A percentile compares a stretch with the other conserved stretches of the same genome.
These are phyloP conservation scores for Coleophoma crateriformis DNA, from an alignment of 2,329 filamentous ascomycete genomes.

Conservation along the genomic window DNA sequence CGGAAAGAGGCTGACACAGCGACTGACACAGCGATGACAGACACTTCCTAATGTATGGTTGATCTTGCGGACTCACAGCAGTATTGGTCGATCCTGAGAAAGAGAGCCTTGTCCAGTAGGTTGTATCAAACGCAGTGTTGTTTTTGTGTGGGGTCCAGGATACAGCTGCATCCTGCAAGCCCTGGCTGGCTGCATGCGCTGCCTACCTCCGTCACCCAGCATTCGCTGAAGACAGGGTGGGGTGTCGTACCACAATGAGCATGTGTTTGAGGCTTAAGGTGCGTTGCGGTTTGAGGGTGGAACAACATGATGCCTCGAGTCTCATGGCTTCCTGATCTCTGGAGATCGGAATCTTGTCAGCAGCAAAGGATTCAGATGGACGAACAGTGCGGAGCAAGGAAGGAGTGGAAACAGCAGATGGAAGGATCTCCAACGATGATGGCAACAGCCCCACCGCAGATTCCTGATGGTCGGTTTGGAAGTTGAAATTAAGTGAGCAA, in stretches of 20 bases:
- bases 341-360: too few relatives aligned
- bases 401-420: too few relatives aligned
- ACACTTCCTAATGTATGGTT: not conserved
- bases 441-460: not conserved
- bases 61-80: not conserved
- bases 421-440: not conserved
- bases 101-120: not conserved
- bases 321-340: too few relatives aligned
- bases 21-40: too few relatives aligned
- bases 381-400: too few relatives aligned
- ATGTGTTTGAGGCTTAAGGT: too few relatives aligned
- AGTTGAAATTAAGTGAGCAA: slow-evolving; percentile 1
- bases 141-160: not conserved
- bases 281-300: too few relatives aligned
- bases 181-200: not conserved
- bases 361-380: too few relatives aligned
- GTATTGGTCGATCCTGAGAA: not conserved
- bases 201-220: not conserved
- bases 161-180: not conserved
- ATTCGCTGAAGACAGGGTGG: not conserved
- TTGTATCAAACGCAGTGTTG: not conserved
- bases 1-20: too few relatives aligned
- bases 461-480: not conserved
- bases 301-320: not conserved
- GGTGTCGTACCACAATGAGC: not conserved